Percentiles rank a stretch among this genome's conserved stretches.
These are phyloP conservation scores for Adenanthera pavonina DNA, from an alignment of 306 rosid genomes.

Conservation along the genomic window DNA sequence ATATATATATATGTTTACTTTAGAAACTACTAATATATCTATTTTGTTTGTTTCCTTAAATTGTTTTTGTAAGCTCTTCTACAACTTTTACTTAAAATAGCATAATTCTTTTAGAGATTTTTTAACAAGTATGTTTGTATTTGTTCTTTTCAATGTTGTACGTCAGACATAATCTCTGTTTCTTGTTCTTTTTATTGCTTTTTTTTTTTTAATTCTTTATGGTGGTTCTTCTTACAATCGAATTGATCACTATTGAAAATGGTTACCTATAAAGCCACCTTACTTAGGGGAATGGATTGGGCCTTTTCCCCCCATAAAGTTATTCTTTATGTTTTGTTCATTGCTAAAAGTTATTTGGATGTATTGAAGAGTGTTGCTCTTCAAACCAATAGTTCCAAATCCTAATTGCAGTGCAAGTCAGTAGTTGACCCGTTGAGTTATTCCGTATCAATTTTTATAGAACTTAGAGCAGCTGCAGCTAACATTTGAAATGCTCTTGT, in stretches of 20 bases:
- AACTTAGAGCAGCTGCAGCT: background rate
- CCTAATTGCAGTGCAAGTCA: background rate
- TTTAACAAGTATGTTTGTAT: too few species aligned
- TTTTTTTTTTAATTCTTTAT: background rate
- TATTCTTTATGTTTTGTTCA: background rate
- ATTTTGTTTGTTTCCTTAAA: slow-evolving; percentile 6
- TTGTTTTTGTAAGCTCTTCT: background rate
- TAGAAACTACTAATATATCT: background rate
- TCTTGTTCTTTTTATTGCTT: background rate
- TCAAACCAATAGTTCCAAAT: background rate
- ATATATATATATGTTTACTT: background rate
- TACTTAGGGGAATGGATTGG: background rate
- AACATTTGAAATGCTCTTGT: background rate
- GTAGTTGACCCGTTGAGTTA: slow-evolving; percentile 1
- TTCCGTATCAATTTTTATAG: background rate
- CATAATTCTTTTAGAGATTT: background rate
- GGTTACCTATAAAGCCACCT: background rate
- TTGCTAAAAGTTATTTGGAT: background rate
- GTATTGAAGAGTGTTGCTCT: background rate
- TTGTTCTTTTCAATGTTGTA: background rate
- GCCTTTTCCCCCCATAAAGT: background rate
- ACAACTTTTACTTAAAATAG: background rate
- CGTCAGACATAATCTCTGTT: background rate
- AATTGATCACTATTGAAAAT: background rate
- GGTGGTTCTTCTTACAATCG: background rate